Conservation (phyloP, 495 filamentous ascomycete genomes). For the Annulohypoxylon bovei region DNA sequence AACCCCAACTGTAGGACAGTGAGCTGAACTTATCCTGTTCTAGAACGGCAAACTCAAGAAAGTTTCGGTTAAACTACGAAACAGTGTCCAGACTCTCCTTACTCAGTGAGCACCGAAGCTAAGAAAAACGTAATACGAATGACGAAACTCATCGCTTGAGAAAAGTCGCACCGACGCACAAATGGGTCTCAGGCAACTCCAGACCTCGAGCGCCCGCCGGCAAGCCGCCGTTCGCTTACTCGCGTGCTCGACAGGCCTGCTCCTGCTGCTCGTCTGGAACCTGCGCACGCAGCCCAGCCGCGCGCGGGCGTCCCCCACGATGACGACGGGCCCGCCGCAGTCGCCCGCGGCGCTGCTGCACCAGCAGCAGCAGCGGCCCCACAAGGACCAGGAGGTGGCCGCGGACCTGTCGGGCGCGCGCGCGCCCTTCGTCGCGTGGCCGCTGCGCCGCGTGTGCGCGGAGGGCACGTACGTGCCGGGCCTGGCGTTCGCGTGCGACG, state of each 20-base stretch:
- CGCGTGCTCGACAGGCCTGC: not conserved
- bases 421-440: constrained; percentile 58
- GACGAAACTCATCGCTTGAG: not conserved
- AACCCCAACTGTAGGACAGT: not conserved
- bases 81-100: not conserved
- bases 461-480: constrained; percentile 52
- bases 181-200: constrained; percentile 8
- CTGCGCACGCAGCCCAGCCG: constrained; percentile 1
- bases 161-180: constrained; percentile 4
- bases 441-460: constrained; percentile 55
- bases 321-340: not conserved
- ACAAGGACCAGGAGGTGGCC: not conserved
- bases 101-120: not conserved
- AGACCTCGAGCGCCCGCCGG: constrained; percentile 2
- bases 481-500: constrained; percentile 59
- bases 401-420: constrained; percentile 50
- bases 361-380: constrained; percentile 5
- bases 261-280: constrained; percentile 8
- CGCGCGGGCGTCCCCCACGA: not conserved
- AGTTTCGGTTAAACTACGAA: not conserved
- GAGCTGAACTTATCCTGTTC: not conserved
- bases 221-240: not conserved
- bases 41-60: not conserved
- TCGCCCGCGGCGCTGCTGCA: not conserved
- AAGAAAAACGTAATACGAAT: constrained; percentile 10